Evolutionary conservation across 1,139 yeast genomes (phyloP).

Genomic region (Yamadazyma sp.): DNA sequence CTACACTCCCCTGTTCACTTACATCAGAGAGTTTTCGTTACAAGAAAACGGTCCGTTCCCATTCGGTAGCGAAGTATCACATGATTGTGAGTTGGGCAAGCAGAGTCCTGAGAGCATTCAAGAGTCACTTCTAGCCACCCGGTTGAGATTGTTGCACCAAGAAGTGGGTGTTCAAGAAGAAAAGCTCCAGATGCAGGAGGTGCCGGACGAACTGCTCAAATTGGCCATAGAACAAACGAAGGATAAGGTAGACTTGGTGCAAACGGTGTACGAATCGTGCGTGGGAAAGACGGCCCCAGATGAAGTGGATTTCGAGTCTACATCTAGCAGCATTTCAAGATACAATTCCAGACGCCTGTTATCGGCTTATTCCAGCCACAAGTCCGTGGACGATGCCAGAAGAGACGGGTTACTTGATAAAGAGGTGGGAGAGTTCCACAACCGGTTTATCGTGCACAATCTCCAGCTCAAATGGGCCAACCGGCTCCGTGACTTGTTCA

Average conservation of each 20-base stretch:
- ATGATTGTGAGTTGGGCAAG: conserved; percentile 63
- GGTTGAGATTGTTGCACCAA: conserved; percentile 45
- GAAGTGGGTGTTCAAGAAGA: conserved; percentile 39
- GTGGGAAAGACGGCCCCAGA: not conserved
- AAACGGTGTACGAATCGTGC: conserved; percentile 14
- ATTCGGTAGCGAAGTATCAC: conserved; percentile 69
- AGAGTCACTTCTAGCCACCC: conserved; percentile 34
- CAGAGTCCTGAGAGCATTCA: conserved; percentile 58
- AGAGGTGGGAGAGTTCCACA: conserved; percentile 51
- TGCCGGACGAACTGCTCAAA: conserved; percentile 11
- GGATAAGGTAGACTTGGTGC: conserved; percentile 12
- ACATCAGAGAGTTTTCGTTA: conserved; percentile 60
- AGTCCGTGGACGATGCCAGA: conserved; percentile 29
- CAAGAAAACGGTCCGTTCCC: conserved; percentile 55
- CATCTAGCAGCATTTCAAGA: conserved; percentile 7
- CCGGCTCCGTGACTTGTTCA: conserved; percentile 57
- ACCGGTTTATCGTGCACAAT: conserved; percentile 77
- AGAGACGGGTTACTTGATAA: conserved; percentile 28
- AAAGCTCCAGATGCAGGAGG: conserved; percentile 25
- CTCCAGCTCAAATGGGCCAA: conserved; percentile 82
- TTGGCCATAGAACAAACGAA: conserved; percentile 9
- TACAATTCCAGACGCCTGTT: conserved; percentile 19
- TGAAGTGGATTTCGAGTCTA: conserved; percentile 9
- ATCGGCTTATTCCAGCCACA: conserved; percentile 30
- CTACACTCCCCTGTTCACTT: conserved; percentile 73